Percentiles rank a stretch among this genome's conserved stretches.
Conservation (phyloP, 2,329 filamentous ascomycete species). For the Colletotrichum spinosum region DNA sequence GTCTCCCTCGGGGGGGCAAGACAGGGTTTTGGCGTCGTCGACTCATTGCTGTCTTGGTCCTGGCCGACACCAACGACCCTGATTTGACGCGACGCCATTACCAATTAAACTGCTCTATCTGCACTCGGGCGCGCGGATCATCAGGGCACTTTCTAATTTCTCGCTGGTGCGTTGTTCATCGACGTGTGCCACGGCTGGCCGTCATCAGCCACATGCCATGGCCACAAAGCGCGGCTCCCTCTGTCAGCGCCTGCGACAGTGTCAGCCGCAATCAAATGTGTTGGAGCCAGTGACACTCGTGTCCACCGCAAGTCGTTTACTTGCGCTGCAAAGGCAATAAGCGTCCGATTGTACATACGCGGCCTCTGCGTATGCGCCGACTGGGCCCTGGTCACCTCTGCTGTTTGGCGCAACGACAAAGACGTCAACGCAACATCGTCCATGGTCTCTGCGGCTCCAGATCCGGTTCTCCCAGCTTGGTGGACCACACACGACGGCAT, state of each 20-base stretch:
- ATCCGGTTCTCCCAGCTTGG: constrained; percentile 4
- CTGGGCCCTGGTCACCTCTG: background rate
- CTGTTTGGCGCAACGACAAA: background rate
- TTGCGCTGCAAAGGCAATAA: background rate
- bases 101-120: constrained; percentile 22
- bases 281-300: background rate
- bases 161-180: constrained; percentile 23
- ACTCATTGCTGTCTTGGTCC: constrained; percentile 26
- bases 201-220: constrained; percentile 32
- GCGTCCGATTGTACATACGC: constrained; percentile 5
- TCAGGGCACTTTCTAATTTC: constrained; percentile 31
- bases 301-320: background rate
- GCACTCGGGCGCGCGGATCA: constrained; percentile 23
- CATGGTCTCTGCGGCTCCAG: constrained; percentile 5
- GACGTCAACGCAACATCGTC: background rate
- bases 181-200: constrained; percentile 26
- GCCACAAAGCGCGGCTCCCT: constrained; percentile 22
- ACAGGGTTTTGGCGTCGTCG: constrained; percentile 18
- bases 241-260: background rate
- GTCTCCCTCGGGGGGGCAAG: constrained; percentile 23
- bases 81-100: constrained; percentile 10
- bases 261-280: background rate
- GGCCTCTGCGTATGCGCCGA: constrained; percentile 7
- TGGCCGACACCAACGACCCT: constrained; percentile 8
- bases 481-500: constrained; percentile 5